Evolutionary conservation across 106 monocot genomes (phyloP), one percentile per base, ranked within the genome.

Genomic region (Platanthera guangdongensis): DNA sequence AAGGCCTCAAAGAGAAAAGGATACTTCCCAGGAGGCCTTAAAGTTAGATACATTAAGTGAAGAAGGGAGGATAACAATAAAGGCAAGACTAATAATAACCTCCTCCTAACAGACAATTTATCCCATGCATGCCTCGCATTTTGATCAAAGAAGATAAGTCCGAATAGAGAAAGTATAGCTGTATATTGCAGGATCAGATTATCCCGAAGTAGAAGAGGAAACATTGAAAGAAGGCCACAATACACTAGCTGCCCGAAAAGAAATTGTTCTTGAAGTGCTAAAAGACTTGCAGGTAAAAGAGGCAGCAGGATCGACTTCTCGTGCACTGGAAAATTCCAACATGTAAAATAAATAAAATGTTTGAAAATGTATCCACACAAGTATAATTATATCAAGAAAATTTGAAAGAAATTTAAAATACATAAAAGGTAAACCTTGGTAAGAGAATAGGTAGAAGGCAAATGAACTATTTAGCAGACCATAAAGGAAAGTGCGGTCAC

Each of bases 1-100:
- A 99, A 46, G n/a, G 99, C 94, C 79, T 99, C 94, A 83, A 94
- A 92, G 46, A 99, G 88, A 77, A 88, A 99, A 60, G 99, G 94
- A 76, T 94, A 99, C 81, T 74, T 94, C 73, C 72, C 65, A 52
- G 88, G 99, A 79, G 92, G 94, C 63, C 81, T 73, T 52, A 86
- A 10, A 18, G 45, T 64, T 50, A 94, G 55, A 78, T 92, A 92
- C 11, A 85, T 52, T 14, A 88, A 50, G 79, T 92, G 85, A 47
- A 99, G 82, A 5, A 76, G 57, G 60, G 87, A 19, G 19, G 86
- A 90, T 46, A 64, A 80, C 8, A 81, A 52, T 8, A 90, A 75
- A 16, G 75, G 62, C 45, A 81, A 63, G 14, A 67, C 47, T 80
- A 90, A 48, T 22, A 90, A 13, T 64, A 59, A 19, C 73, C 64